These are phyloP conservation scores for Astrephomene gubernaculifera DNA, from an alignment of 139 green algal species.

Conservation along the genomic window DNA sequence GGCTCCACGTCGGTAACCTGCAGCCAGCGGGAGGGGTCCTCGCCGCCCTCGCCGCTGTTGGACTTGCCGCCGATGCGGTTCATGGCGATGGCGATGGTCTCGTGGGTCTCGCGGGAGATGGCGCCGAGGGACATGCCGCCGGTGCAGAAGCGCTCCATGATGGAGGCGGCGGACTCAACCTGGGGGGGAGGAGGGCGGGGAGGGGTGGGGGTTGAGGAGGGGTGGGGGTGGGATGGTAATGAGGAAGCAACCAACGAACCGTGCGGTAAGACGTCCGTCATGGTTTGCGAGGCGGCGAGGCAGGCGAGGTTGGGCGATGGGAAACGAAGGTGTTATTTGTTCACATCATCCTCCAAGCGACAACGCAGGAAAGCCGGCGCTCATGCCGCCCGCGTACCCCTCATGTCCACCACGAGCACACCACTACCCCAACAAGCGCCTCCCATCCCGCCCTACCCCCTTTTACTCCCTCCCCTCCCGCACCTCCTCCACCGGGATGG, in stretches of 20 bases:
- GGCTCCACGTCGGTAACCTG: constrained; percentile 84
- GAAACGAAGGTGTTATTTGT: not conserved
- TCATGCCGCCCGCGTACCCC: too few relatives aligned
- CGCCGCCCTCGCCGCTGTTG: constrained; percentile 94
- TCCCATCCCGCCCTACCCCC: too few relatives aligned
- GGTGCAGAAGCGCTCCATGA: constrained; percentile 98
- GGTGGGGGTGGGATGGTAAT: too few relatives aligned
- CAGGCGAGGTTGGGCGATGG: too few relatives aligned
- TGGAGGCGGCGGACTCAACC: constrained; percentile 86
- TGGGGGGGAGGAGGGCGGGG: constrained; percentile 34
- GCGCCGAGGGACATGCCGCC: constrained; percentile 98
- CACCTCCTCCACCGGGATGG: constrained; percentile 88
- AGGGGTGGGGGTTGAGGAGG: too few relatives aligned
- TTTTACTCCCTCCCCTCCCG: too few relatives aligned
- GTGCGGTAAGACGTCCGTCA: too few relatives aligned
- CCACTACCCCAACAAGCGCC: too few relatives aligned
- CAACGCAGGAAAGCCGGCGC: too few relatives aligned
- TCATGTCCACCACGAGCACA: too few relatives aligned
- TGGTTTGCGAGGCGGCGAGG: too few relatives aligned
- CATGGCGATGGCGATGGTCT: constrained; percentile 98
- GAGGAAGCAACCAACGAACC: too few relatives aligned
- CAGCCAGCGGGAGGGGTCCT: constrained; percentile 92
- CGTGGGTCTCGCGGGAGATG: constrained; percentile 97
- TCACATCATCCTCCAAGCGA: not conserved
- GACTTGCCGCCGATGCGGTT: constrained; percentile 98